phyloP scores from a whole-genome alignment of 805 yeast species.

The Cephaloascus albidus region DNA sequence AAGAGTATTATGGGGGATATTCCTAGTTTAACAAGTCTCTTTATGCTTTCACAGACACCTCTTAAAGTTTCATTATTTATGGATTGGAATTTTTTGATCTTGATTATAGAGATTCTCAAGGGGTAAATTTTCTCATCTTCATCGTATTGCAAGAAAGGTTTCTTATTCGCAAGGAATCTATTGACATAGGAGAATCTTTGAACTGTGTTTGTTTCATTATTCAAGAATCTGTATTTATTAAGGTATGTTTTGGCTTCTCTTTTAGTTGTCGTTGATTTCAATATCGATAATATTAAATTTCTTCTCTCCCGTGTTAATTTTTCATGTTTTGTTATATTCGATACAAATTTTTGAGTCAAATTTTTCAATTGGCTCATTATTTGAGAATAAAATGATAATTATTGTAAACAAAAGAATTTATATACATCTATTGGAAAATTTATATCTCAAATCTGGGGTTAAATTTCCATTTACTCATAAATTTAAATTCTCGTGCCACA shows the following conservation, averaged over 20 bases:
- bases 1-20: constrained; percentile 63
- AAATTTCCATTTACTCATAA: too few relatives aligned
- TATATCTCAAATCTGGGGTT: too few relatives aligned
- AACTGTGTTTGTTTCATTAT: constrained; percentile 12
- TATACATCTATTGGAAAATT: too few relatives aligned
- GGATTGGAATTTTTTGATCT: constrained; percentile 30
- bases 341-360: constrained; percentile 20
- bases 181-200: constrained; percentile 23
- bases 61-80: constrained; percentile 20
- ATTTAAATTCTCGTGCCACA: too few relatives aligned
- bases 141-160: constrained; percentile 24
- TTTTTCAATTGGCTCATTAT: constrained; percentile 19
- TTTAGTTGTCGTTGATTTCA: constrained; percentile 87
- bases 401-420: too few relatives aligned
- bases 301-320: constrained; percentile 38
- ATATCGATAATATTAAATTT: constrained; percentile 72
- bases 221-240: constrained; percentile 50
- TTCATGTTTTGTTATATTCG: constrained; percentile 23
- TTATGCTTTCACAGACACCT: constrained; percentile 49
- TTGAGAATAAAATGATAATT: too few relatives aligned
- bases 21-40: constrained; percentile 52
- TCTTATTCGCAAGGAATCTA: constrained; percentile 19
- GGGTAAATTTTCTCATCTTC: constrained; percentile 11
- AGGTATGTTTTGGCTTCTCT: constrained; percentile 83
- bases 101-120: constrained; percentile 47